Conservation (phyloP, 129 eudicot genomes). For the Flaveria robusta region DNA sequence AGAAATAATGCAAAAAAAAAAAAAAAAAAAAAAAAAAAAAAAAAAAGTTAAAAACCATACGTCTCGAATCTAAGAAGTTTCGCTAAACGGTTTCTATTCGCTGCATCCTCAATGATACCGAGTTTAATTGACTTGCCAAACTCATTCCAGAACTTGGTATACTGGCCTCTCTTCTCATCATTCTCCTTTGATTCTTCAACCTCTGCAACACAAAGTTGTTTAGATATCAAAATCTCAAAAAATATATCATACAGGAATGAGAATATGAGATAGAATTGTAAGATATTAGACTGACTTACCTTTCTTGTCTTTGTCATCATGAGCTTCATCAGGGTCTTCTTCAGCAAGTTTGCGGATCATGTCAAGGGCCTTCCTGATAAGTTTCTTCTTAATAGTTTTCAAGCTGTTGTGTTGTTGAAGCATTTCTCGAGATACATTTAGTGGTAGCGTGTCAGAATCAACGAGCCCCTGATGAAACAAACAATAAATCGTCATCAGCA, state of each 20-base stretch:
- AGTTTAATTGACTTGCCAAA: constrained; percentile 95
- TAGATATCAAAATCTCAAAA: background rate
- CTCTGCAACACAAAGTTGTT: constrained; percentile 44
- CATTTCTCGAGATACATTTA: constrained; percentile 98
- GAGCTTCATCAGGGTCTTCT: constrained; percentile 91
- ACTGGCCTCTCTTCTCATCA: constrained; percentile 92
- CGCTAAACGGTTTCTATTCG: constrained; percentile 90
- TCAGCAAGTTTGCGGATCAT: constrained; percentile 97
- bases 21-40: background rate
- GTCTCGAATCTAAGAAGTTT: constrained; percentile 93
- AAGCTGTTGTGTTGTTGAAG: constrained; percentile 95
- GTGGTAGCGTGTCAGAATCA: constrained; percentile 93
- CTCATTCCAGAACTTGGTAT: constrained; percentile 93
- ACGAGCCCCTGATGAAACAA: constrained; percentile 76
- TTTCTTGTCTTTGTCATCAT: constrained; percentile 65
- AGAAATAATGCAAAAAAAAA: background rate
- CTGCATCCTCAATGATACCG: constrained; percentile 91
- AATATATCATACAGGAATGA: background rate
- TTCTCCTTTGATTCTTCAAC: constrained; percentile 74
- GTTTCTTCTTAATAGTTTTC: constrained; percentile 95
- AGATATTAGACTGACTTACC: constrained; percentile 33
- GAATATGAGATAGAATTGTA: background rate
- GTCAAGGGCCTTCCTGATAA: constrained; percentile 95
- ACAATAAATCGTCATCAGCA: constrained; percentile 19
- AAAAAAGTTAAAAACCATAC: constrained; percentile 29